Evolutionary conservation across 2,329 filamentous ascomycete genomes (phyloP).

Genomic region (Aspergillus chevalieri): DNA sequence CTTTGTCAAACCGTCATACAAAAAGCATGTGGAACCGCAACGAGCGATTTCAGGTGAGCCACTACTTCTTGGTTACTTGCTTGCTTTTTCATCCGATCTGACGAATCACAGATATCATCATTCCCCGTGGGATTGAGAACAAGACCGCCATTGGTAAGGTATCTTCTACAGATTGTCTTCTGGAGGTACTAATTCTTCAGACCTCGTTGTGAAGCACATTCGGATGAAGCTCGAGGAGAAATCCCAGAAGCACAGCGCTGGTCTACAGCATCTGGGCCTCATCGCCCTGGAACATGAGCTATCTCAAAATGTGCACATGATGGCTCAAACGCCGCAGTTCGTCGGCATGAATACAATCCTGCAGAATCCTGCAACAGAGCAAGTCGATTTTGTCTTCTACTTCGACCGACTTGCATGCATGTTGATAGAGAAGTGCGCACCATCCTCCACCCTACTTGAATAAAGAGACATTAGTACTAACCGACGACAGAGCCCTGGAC

Average conservation of each 20-base stretch:
- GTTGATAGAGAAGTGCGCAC: slow-evolving; percentile 61
- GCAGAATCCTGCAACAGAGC: slow-evolving; percentile 67
- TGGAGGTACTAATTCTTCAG: slow-evolving; percentile 36
- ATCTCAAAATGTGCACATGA: slow-evolving; percentile 65
- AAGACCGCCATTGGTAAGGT: slow-evolving; percentile 68
- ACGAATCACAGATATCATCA: slow-evolving; percentile 66
- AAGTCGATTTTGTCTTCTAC: slow-evolving; percentile 96
- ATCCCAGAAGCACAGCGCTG: slow-evolving; percentile 72
- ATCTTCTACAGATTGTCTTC: not conserved
- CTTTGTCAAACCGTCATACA: slow-evolving; percentile 95
- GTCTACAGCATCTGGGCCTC: slow-evolving; percentile 68
- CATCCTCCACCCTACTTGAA: not conserved
- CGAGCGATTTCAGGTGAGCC: slow-evolving; percentile 68
- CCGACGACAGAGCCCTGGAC: slow-evolving; percentile 59
- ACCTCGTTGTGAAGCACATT: slow-evolving; percentile 91
- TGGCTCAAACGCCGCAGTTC: slow-evolving; percentile 74
- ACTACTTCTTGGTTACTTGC: too few species aligned
- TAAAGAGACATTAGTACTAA: slow-evolving; percentile 1
- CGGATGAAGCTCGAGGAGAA: slow-evolving; percentile 81
- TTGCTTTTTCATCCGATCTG: slow-evolving; percentile 1
- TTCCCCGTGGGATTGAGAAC: slow-evolving; percentile 92
- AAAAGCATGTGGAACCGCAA: slow-evolving; percentile 89
- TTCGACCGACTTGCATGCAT: slow-evolving; percentile 85
- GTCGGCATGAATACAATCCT: slow-evolving; percentile 86
- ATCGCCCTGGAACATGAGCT: slow-evolving; percentile 66